Percentiles rank a stretch among this genome's conserved stretches.
Evolutionary conservation across 2,329 filamentous ascomycete genomes (phyloP).

Genomic region (Dissoconium aciculare): DNA sequence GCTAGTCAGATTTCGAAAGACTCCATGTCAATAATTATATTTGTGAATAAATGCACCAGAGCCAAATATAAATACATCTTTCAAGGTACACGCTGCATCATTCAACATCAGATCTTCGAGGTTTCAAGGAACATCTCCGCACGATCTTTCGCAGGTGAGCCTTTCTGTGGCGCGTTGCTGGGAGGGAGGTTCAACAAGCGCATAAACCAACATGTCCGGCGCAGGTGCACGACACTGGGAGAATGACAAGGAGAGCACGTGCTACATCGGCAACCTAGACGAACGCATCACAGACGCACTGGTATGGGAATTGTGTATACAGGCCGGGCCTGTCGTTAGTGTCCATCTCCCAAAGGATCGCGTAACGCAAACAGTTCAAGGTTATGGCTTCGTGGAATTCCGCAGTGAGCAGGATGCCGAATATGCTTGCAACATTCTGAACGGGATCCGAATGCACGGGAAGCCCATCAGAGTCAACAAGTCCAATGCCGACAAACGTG

Average conservation of each 20-base stretch:
- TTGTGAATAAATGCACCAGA: too few species aligned
- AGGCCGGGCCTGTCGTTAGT: slow-evolving; percentile 93
- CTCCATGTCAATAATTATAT: too few species aligned
- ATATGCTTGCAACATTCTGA: slow-evolving; percentile 93
- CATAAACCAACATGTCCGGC: slow-evolving; percentile 28
- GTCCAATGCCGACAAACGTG: slow-evolving; percentile 82
- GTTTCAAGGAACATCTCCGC: too few species aligned
- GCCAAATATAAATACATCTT: too few species aligned
- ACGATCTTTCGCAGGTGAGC: too few species aligned
- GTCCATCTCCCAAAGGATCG: slow-evolving; percentile 97
- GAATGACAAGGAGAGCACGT: slow-evolving; percentile 94
- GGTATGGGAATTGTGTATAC: slow-evolving; percentile 96
- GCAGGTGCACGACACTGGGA: slow-evolving; percentile 30
- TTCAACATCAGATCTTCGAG: too few species aligned
- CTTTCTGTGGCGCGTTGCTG: too few species aligned
- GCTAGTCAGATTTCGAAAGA: too few species aligned
- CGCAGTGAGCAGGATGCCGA: slow-evolving; percentile 90
- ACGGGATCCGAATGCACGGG: slow-evolving; percentile 80
- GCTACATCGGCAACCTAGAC: slow-evolving; percentile 97
- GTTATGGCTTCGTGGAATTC: slow-evolving; percentile 98
- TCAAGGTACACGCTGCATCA: too few species aligned
- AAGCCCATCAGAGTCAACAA: slow-evolving; percentile 97
- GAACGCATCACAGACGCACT: slow-evolving; percentile 83
- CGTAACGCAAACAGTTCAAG: slow-evolving; percentile 91
- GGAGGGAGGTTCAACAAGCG: too few species aligned